phyloP scores from a whole-genome alignment of 202 grass and related monocot genomes.

The Zoysia matrella region DNA sequence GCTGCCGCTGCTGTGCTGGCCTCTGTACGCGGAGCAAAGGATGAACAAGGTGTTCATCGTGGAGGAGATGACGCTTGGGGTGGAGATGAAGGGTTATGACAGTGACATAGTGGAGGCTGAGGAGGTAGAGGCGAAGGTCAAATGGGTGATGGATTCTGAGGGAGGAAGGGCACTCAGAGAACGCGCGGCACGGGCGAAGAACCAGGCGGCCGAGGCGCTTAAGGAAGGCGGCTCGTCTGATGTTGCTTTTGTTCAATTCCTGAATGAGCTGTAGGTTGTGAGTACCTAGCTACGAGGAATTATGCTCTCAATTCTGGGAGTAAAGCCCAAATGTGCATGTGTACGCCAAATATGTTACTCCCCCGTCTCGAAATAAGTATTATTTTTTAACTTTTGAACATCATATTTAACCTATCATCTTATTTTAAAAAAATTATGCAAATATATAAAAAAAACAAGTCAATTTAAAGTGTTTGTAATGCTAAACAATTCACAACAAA shows the following conservation, averaged over 20 bases:
- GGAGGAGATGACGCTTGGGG: conserved; percentile 43
- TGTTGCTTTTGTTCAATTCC: conserved; percentile 23
- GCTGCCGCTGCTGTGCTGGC: conserved; percentile 63
- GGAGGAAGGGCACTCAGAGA: conserved; percentile 24
- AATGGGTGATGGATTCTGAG: conserved; percentile 62
- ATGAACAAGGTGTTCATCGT: conserved; percentile 72
- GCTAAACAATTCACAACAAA: too few relatives aligned
- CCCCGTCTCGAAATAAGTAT: too few relatives aligned
- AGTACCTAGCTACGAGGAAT: too few relatives aligned
- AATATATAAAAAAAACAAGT: too few relatives aligned
- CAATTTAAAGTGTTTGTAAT: too few relatives aligned
- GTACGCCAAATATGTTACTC: too few relatives aligned
- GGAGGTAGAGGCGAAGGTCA: conserved; percentile 60
- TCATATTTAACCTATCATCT: too few relatives aligned
- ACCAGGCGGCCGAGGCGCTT: conserved; percentile 41
- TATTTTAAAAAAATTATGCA: too few relatives aligned
- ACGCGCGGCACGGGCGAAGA: conserved; percentile 3
- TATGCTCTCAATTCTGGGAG: too few relatives aligned
- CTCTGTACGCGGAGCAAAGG: conserved; percentile 63
- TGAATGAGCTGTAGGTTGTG: too few relatives aligned
- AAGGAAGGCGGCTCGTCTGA: conserved; percentile 58
- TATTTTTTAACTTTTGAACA: too few relatives aligned
- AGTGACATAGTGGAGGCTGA: conserved; percentile 27
- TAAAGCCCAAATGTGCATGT: too few relatives aligned
- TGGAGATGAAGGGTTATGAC: conserved; percentile 60